A percentile compares a stretch with the other conserved stretches of the same genome.
phyloP scores from a whole-genome alignment of 129 eudicot genomes.

The Flaveria linearis region DNA sequence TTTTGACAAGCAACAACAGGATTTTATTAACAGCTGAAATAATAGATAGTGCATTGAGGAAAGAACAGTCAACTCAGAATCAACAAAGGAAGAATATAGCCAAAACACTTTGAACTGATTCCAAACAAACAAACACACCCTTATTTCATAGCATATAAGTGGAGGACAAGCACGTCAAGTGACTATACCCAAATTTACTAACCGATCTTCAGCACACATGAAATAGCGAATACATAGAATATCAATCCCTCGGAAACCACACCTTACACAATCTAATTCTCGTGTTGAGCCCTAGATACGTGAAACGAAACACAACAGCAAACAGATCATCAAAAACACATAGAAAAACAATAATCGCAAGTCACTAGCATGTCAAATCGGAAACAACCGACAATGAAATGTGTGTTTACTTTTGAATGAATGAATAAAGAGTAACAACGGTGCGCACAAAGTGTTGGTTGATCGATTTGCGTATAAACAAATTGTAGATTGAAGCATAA shows the following conservation, averaged over 20 bases:
- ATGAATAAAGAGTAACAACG: neutral
- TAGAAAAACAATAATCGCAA: neutral
- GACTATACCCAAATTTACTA: neutral
- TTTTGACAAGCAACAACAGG: too few species aligned
- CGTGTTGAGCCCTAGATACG: constrained; percentile 32
- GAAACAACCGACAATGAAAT: neutral
- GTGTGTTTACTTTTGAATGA: neutral
- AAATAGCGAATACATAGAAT: neutral
- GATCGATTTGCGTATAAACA: constrained; percentile 4
- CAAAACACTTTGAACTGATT: neutral
- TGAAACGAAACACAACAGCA: constrained; percentile 13
- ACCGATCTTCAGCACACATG: neutral
- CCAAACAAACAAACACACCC: neutral
- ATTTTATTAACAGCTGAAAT: neutral
- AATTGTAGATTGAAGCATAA: constrained; percentile 12
- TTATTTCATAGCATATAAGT: neutral
- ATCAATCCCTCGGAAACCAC: constrained; percentile 17
- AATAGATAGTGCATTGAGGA: neutral
- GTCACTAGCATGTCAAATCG: neutral
- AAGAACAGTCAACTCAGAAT: neutral
- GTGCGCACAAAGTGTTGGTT: constrained; percentile 15
- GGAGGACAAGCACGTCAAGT: constrained; percentile 15
- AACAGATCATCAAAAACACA: constrained; percentile 11
- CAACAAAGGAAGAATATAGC: neutral
- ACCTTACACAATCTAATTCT: neutral